These are phyloP conservation scores for Magnaporthiopsis poae DNA, from an alignment of 2,329 filamentous ascomycete genomes.

Conservation along the genomic window DNA sequence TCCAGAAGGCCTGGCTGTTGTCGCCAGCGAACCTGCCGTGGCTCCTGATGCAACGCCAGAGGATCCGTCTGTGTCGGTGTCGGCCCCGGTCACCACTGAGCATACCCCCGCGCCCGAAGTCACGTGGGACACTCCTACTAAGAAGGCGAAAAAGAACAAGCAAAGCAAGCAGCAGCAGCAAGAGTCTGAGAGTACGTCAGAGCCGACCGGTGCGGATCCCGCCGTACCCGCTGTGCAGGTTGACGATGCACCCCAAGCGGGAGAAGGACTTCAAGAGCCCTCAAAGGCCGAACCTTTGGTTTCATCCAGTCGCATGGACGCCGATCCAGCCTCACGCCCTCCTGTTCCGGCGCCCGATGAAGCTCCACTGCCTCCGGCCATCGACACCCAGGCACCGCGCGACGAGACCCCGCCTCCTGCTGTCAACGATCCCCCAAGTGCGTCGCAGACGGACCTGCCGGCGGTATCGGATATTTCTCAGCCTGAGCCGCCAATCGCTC, in stretches of 20 bases:
- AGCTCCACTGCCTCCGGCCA: neutral
- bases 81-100: neutral
- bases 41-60: neutral
- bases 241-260: too few relatives aligned
- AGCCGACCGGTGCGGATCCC: neutral
- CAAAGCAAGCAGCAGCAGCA: constrained; percentile 20
- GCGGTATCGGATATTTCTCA: neutral
- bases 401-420: neutral
- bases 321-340: neutral
- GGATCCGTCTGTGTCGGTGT: neutral
- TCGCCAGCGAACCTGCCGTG: neutral
- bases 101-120: neutral
- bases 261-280: too few relatives aligned
- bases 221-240: too few relatives aligned
- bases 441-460: neutral
- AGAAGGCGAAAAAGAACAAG: constrained; percentile 23
- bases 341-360: neutral
- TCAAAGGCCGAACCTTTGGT: neutral
- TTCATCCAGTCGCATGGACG: neutral
- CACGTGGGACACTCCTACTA: constrained; percentile 10
- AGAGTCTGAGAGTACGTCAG: too few relatives aligned
- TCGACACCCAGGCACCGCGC: neutral
- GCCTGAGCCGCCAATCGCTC: neutral
- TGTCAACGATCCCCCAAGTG: neutral
- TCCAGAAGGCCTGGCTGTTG: neutral